Evolutionary conservation across 2,329 filamentous ascomycete species (phyloP).

Genomic region (Apiospora rasikravindrae): DNA sequence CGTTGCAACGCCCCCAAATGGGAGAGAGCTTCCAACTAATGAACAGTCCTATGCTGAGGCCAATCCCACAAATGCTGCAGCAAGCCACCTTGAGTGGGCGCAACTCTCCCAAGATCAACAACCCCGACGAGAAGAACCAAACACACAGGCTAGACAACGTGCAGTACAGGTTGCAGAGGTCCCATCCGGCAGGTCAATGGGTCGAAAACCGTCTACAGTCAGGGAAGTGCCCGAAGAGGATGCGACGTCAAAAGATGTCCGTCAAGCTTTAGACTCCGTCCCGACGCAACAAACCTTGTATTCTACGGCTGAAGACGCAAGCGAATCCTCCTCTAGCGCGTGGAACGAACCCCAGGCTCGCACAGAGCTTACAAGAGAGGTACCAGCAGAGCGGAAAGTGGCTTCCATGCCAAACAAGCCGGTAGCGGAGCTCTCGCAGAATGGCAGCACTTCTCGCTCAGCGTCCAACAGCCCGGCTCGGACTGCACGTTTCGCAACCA

Average conservation of each 20-base stretch:
- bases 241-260: slow-evolving; percentile 32
- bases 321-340: slow-evolving; percentile 2
- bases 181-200: slow-evolving; percentile 25
- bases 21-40: background rate
- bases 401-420: slow-evolving; percentile 31
- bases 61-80: background rate
- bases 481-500: slow-evolving; percentile 69
- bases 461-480: slow-evolving; percentile 68
- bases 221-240: slow-evolving; percentile 53
- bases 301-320: slow-evolving; percentile 25
- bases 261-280: slow-evolving; percentile 42
- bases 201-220: slow-evolving; percentile 51
- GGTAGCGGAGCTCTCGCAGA: slow-evolving; percentile 31
- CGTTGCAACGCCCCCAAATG: background rate
- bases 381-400: slow-evolving; percentile 25
- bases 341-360: slow-evolving; percentile 13
- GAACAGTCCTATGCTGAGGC: background rate
- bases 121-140: slow-evolving; percentile 17
- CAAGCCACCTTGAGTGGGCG: background rate
- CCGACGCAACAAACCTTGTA: slow-evolving; percentile 40
- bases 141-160: background rate
- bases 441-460: slow-evolving; percentile 38
- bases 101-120: slow-evolving; percentile 1
- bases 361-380: slow-evolving; percentile 23
- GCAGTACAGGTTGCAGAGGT: background rate